Base-by-base conservation (phyloP, 495 filamentous ascomycete genomes). In the Clohesyomyces aquaticus region DNA sequence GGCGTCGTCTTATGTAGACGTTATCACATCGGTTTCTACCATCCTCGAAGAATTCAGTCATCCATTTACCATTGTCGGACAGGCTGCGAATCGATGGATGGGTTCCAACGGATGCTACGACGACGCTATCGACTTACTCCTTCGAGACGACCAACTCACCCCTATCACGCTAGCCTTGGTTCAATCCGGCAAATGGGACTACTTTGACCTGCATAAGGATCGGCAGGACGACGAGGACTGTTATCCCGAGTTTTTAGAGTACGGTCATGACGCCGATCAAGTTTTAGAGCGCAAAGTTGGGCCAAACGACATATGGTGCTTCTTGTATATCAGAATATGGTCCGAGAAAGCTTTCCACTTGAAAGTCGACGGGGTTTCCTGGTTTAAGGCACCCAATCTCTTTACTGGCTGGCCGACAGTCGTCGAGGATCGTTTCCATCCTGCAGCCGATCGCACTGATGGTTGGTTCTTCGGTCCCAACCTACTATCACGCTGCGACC, bases 21-120 rank as follows among this genome's bases (percentile, higher is more conserved):
- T 48, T 48, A 18, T 48, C 45, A 48, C 45, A 48, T 48, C 45
- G 45, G 45, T 48, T 48, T 48, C 45, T 48, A 48, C 45, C 45
- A 48, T 48, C 45, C 45, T 48, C 6, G 45, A 48, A 48, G 45
- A 48, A 48, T 48, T 19, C 22, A 48, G 45, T 48, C 45, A 48
- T 48, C 45, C 45, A 48, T 48, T 48, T 48, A 48, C 45, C 45
- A 48, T 48, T 48, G 45, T 48, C 45, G 45, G 45, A 48, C 45
- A 48, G 45, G 45, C 45, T 48, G 45, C 45, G 45, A 48, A 48
- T 48, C 45, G 45, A 48, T 48, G 45, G 45, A 48, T 48, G 45
- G 45, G 45, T 48, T 48, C 45, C 45, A 48, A 48, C 45, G 45
- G 45, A 48, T 48, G 45, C 45, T 48, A 48, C 45, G 45, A 48